Base-by-base conservation (phyloP, 1,139 yeast species). In the Wickerhamomyces sp. region DNA sequence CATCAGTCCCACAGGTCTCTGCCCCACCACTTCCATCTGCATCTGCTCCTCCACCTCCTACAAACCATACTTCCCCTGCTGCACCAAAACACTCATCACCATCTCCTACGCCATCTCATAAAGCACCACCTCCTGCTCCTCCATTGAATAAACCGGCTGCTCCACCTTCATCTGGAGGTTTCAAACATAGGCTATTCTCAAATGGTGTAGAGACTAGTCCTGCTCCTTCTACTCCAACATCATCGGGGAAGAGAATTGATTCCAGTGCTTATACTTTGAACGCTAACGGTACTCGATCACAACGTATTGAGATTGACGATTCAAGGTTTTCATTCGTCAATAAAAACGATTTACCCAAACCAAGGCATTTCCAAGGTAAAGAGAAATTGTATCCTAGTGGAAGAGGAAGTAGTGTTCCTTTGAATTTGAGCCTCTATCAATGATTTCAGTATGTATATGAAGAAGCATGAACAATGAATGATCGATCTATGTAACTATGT, bases 351-450 rank as follows among this genome's bases (percentile, higher is more conserved):
- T 66, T 91, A 35, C 97, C 98, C 0, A 76, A 76, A 49, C 97
- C 97, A 13, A 68, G 97, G 48, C 68, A 75, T 39, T 85, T 83
- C 51, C 79, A 75, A 36, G 82, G 77, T 11, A 72, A 69, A 36
- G 72, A 71, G 38, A 88, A 89, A 57, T 64, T 87, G 47, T 91
- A 91, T 60, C 96, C 96, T 12, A 86, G 96, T 63, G 97, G 98
- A 7, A 74, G 96, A 54, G 98, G 98, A 3, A 78, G 89, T 21
- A 86, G 96, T 22, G 94, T 91, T 26, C 97, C 97, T 1, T 65
- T 91, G 47, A 79, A 87, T 49, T 64, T 89, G 45, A 62, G 74
- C 32, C 35, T 63, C n/a, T n/a, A n/a, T n/a, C n/a, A n/a, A n/a
- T n/a, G n/a, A n/a, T n/a, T n/a, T n/a, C n/a, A n/a, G 2, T 20